Conservation (phyloP, 2,329 filamentous ascomycete species). For the Talaromyces pinophilus region DNA sequence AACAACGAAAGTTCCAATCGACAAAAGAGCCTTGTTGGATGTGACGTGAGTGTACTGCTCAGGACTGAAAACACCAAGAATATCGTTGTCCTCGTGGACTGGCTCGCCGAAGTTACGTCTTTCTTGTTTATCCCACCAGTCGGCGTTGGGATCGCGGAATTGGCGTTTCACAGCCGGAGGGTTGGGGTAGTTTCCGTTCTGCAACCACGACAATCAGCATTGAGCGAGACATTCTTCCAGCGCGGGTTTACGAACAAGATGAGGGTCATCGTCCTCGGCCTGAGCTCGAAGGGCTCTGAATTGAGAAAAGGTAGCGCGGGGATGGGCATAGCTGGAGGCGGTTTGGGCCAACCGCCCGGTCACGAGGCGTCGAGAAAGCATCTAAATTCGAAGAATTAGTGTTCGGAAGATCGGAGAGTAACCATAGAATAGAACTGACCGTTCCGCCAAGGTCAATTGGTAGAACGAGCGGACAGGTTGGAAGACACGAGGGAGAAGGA, state of each 20-base stretch:
- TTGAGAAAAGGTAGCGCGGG: constrained; percentile 47
- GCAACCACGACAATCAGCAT: constrained; percentile 19
- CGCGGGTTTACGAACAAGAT: constrained; percentile 39
- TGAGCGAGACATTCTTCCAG: not conserved
- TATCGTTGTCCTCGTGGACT: constrained; percentile 93
- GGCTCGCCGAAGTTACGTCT: constrained; percentile 95
- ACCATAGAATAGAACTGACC: constrained; percentile 27
- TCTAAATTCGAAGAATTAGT: constrained; percentile 29
- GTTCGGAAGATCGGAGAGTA: too few species aligned
- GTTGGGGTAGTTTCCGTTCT: constrained; percentile 53
- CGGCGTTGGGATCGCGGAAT: constrained; percentile 86
- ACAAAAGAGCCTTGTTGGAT: constrained; percentile 67
- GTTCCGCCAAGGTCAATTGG: constrained; percentile 31
- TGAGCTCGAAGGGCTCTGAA: constrained; percentile 39
- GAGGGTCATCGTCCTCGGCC: constrained; percentile 44
- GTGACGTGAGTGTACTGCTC: constrained; percentile 86
- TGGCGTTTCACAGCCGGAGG: constrained; percentile 73
- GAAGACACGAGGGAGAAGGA: constrained; percentile 21
- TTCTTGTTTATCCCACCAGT: constrained; percentile 98
- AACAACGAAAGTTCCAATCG: constrained; percentile 68
- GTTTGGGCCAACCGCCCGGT: constrained; percentile 45
- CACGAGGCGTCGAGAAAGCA: constrained; percentile 50
- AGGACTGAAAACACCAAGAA: constrained; percentile 83
- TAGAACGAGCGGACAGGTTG: constrained; percentile 23
- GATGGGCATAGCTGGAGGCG: constrained; percentile 37